Evolutionary conservation across 1,284 basidiomycete genomes (phyloP), one percentile per base, ranked within the genome.

Genomic region (Athelia psychrophila): DNA sequence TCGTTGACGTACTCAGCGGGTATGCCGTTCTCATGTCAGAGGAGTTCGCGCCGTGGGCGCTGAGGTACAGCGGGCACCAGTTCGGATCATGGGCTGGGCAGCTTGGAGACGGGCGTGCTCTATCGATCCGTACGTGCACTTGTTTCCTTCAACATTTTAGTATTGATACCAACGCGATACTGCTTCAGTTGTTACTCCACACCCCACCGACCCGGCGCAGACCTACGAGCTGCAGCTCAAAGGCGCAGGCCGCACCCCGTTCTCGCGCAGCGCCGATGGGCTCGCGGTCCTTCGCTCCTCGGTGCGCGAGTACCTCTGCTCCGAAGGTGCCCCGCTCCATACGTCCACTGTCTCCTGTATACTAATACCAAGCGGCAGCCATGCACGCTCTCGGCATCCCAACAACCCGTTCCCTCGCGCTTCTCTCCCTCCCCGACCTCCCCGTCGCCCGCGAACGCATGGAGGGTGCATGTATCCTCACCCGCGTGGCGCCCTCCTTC

Each of bases 61-160:
- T 93, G 25, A 78, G 93, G 25, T 98, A 97, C 64, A 87, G 84
- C 59, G 91, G 93, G 0, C 92, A 95, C 66, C 95, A 98, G 66
- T 98, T 98, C 62, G 96, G 95, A 1, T 71, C 65, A 3, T 98
- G 91, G 88, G 96, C 96, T 2, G 94, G 95, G n/a, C 96, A 98
- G 68, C 79, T 99, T 2, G 96, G 96, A 9, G 96, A 99, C 63
- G 96, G 96, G 0, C 81, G 96, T 15, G 96, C 96, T 0, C 90
- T 95, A 25, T 91, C 91, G 9, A 80, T 99, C 49, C 67, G 91
- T 91, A 58, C 64, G 79, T 77, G 61, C 65, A 3, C 48, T 25
- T 32, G 20, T 32, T 47, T 30, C 12, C 22, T 49, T 40, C 13
- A 44, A 46, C 8, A 24, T 18, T 24, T 25, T 18, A 23, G 47